Evolutionary conservation across 345 rosid genomes (phyloP), one percentile per base, ranked within the genome.

Genomic region (Leavenworthia alabamica): DNA sequence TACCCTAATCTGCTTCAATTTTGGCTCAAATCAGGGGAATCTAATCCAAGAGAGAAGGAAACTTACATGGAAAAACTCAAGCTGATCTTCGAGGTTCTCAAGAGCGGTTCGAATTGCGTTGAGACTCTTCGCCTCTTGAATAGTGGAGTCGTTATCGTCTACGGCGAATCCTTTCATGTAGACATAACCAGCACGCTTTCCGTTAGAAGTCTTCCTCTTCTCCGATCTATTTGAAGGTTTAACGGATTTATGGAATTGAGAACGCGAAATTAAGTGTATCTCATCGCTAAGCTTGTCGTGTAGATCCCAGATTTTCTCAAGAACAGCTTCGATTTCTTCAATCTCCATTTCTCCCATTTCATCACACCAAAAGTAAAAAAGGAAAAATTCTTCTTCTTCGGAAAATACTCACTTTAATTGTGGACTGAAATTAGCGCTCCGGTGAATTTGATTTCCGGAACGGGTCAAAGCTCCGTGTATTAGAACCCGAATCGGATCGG

Each of bases 251-350:
- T 85, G 89, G 72, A 89, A 89, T 65, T 93, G 96, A 59, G 86
- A 33, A 1, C 95, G 80, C 9, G 97, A 85, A 67, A 87, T 83
- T 15, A 86, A 73, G 83, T 83, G 96, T 54, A 93, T 92, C 49
- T 90, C 95, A 73, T 92, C 98, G 80, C 96, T 92, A 23, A 92
- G 83, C 77, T 89, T 92, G 81, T 89, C 95, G 77, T 89, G 98
- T 8, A 92, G 78, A 76, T 89, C 98, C 89, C 98, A 92, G 39
- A 92, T 89, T 75, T 82, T 92, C 82, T 86, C 98, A 12, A 92
- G 83, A 28, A 83, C 81, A 0, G 84, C 87, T 76, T 89, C 97
- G 58, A 87, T 79, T 75, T 87, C 99, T 33, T 86, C 96, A 20
- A 78, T 63, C 82, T 93, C 97, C 99, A 93, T 92, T 44, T 59